Evolutionary conservation across 371 early-diverging fungal genomes (phyloP), one percentile per base, ranked within the genome.

Genomic region (Lichtheimia ramosa): DNA sequence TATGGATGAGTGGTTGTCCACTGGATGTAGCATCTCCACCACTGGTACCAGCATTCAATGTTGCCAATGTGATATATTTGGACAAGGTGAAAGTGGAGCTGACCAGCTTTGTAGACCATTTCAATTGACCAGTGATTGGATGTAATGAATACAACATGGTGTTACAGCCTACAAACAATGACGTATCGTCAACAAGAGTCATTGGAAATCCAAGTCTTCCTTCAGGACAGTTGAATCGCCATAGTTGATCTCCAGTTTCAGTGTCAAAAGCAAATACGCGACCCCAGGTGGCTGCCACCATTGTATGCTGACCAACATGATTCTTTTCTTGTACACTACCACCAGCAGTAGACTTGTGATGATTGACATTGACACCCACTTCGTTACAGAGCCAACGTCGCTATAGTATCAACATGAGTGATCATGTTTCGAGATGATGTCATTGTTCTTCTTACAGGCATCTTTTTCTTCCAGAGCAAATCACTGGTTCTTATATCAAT

Each of bases 311-410:
- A 34, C 27, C 24, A 20, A 12, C 43, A 12, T 16, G 23, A 34
- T 15, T 0, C 18, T 54, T 41, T 25, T 43, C 24, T 13, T 43
- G 20, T 43, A 23, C n/a, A 27, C 23, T 10, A 52, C 40, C 28
- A 20, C 24, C 49, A 49, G 49, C 3, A 12, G 49, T 2, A 8
- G 18, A 7, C 15, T 52, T 27, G 13, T 5, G 27, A 16, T 52
- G 14, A 20, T 54, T 18, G 25, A 28, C 10, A 54, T 54, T 54
- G 54, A 21, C 18, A 20, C 27, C 40, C 8, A n/a, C 56, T n/a
- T 55, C 43, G 41, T 55, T 55, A 14, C 56, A 55, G 27, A 55
- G 16, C 56, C 56, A 55, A 15, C 56, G 56, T 55, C 56, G 16
- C 56, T 55, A 25, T 41, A 3, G 25, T 5, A 15, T 21, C 23